phyloP scores from a whole-genome alignment of 75 land plant species.

The Cupressus sempervirens region DNA sequence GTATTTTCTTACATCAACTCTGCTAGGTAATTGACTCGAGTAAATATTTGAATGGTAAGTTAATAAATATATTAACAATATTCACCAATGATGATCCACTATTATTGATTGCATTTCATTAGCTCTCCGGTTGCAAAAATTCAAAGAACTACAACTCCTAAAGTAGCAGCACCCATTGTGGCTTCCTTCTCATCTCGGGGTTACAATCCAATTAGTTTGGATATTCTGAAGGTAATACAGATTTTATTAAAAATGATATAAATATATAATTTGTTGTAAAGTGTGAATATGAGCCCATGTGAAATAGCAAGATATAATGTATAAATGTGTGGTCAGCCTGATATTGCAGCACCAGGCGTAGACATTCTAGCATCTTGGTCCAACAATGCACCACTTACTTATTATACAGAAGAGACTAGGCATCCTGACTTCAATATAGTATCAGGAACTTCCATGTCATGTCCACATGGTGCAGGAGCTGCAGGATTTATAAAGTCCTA shows the following conservation, averaged over 20 bases:
- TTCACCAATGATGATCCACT: no score
- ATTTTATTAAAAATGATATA: background rate
- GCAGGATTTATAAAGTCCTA: slow-evolving; percentile 40
- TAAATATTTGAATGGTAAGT: no score
- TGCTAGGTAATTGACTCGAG: slow-evolving; percentile 14
- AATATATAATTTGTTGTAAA: background rate
- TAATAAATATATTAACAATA: no score
- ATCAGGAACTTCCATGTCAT: slow-evolving; percentile 36
- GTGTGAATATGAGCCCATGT: no score
- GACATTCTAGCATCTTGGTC: slow-evolving; percentile 49
- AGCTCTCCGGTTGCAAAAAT: no score
- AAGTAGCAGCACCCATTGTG: slow-evolving; percentile 26
- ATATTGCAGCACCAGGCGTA: slow-evolving; percentile 63
- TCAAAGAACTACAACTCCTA: slow-evolving; percentile 7
- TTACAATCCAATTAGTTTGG: slow-evolving; percentile 6
- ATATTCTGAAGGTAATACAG: slow-evolving; percentile 11
- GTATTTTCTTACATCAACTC: slow-evolving; percentile 25
- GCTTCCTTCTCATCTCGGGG: slow-evolving; percentile 38
- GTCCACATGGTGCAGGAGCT: slow-evolving; percentile 41
- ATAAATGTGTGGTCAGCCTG: slow-evolving; percentile 31
- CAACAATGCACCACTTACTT: slow-evolving; percentile 22
- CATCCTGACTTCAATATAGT: slow-evolving; percentile 11
- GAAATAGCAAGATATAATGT: background rate
- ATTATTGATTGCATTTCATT: no score
- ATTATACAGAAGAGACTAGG: slow-evolving; percentile 8